A percentile compares a stretch with the other conserved stretches of the same genome.
Evolutionary conservation across 352 stramenopile genomes (phyloP).

Genomic region (Phytophthora europaea): DNA sequence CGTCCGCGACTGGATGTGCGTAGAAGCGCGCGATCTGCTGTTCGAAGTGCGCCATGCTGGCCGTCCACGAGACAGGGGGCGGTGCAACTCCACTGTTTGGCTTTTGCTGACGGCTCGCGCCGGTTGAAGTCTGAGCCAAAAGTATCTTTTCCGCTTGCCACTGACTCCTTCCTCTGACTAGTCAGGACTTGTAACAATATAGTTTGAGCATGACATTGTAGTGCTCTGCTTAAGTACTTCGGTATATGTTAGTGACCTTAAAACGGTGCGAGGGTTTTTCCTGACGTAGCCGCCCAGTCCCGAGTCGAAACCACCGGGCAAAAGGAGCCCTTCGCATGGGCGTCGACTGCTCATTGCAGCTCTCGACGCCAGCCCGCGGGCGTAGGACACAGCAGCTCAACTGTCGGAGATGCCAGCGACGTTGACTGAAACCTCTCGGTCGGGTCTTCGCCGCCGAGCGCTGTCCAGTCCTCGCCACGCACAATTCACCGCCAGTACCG

Average conservation of each 20-base stretch:
- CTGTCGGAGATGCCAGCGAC: conserved; percentile 9
- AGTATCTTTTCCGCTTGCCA: neutral
- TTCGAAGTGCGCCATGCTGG: conserved; percentile 28
- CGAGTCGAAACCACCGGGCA: conserved; percentile 25
- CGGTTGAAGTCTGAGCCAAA: conserved; percentile 1
- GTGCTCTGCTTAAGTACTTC: neutral
- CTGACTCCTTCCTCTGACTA: conserved; percentile 11
- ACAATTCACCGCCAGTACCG: neutral
- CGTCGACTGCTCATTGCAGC: conserved; percentile 19
- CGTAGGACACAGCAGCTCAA: conserved; percentile 20
- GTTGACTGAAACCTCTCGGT: conserved; percentile 12
- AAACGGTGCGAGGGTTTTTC: conserved; percentile 13
- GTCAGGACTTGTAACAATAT: neutral
- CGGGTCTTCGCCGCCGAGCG: conserved; percentile 15
- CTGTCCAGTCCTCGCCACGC: neutral
- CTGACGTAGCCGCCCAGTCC: conserved; percentile 1
- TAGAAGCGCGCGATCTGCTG: conserved; percentile 32
- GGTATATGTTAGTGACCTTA: neutral
- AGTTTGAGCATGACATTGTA: conserved; percentile 21
- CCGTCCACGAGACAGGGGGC: conserved; percentile 17
- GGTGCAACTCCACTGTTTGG: conserved; percentile 7
- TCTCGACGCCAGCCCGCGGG: conserved; percentile 4
- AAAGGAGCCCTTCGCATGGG: conserved; percentile 14
- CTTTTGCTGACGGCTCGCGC: conserved; percentile 19
- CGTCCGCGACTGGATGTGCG: neutral